Evolutionary conservation across 306 rosid genomes (phyloP), one percentile per base, ranked within the genome.

Genomic region (Sphenostylis stenocarpa): DNA sequence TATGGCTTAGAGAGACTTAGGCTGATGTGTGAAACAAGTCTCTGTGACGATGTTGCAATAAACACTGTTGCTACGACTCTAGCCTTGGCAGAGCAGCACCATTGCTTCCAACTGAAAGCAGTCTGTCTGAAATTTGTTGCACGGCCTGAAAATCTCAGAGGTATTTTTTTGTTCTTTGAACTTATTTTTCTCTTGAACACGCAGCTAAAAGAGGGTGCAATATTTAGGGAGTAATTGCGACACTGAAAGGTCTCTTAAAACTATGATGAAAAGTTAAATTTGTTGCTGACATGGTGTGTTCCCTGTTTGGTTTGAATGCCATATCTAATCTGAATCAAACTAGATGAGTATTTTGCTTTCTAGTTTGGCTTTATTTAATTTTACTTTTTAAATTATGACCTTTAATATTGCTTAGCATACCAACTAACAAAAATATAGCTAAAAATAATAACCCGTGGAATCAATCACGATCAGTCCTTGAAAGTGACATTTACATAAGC

Each of bases 71-170:
- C 96, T 45, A 90, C 96, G 0, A 93, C 97, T 44, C 79, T 93
- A 68, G 96, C 97, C 13, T 86, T 93, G 87, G 96, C 97, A 34
- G 97, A 93, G 85, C 96, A 93, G 81, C 97, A 93, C 75, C 97
- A 93, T 76, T 93, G 94, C 81, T 87, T 87, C 89, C 96, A 85
- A 75, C 83, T 93, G 81, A 93, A 89, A 87, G 79, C 91, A 52
- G 94, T 90, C 77, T 93, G 97, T 84, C 94, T 93, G 80, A 93
- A 79, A 80, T 93, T 93, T 64, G 64, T 89, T 60, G 91, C 97
- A n/a, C 78, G 62, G 62, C 89, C 91, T n/a, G 96, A 90, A 87
- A 90, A 90, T 87, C 91, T 93, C 38, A 84, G 81, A 89, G 94
- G 97, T 89, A 31, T 64, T 75, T 70, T 49, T 58, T 74, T 24